Evolutionary conservation across 805 yeast genomes (phyloP).

Genomic region (Myxozyma neglecta): DNA sequence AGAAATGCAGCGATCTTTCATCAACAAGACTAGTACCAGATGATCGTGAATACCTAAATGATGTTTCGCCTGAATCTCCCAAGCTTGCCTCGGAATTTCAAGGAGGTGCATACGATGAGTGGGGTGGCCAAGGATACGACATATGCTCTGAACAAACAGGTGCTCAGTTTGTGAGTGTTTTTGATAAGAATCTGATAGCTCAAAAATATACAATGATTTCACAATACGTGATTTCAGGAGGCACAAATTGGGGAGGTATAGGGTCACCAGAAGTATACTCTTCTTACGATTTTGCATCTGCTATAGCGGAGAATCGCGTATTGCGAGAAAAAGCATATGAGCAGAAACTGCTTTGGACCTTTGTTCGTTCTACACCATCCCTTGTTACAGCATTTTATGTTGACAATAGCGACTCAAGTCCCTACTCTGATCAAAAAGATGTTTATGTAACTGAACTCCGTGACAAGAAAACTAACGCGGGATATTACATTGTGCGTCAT

Average conservation of each 20-base stretch:
- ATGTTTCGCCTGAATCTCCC: conserved; percentile 5
- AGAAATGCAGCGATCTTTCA: conserved; percentile 1
- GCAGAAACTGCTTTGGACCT: conserved; percentile 21
- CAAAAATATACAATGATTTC: conserved; percentile 24
- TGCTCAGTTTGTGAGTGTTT: conserved; percentile 15
- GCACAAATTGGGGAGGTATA: conserved; percentile 27
- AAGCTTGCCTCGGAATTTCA: conserved; percentile 19
- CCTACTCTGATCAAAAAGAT: conserved; percentile 16
- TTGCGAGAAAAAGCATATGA: conserved; percentile 21
- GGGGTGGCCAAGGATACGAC: conserved; percentile 28
- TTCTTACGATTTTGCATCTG: conserved; percentile 24
- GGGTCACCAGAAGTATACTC: conserved; percentile 21
- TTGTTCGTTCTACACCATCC: conserved; percentile 8
- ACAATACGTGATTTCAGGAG: conserved; percentile 19
- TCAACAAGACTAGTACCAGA: background rate
- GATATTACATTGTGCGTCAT: conserved; percentile 20
- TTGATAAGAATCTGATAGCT: conserved; percentile 13
- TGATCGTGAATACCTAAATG: conserved; percentile 11
- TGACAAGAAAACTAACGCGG: conserved; percentile 7
- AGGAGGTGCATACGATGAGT: conserved; percentile 19
- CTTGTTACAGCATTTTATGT: conserved; percentile 12
- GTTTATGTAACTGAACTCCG: conserved; percentile 26
- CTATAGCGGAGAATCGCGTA: conserved; percentile 16
- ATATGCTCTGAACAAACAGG: conserved; percentile 9
- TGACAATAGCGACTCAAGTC: conserved; percentile 7